Evolutionary conservation across 768 basidiomycete species (phyloP), one percentile per base, ranked within the genome.

Genomic region (Auriscalpium orientale): DNA sequence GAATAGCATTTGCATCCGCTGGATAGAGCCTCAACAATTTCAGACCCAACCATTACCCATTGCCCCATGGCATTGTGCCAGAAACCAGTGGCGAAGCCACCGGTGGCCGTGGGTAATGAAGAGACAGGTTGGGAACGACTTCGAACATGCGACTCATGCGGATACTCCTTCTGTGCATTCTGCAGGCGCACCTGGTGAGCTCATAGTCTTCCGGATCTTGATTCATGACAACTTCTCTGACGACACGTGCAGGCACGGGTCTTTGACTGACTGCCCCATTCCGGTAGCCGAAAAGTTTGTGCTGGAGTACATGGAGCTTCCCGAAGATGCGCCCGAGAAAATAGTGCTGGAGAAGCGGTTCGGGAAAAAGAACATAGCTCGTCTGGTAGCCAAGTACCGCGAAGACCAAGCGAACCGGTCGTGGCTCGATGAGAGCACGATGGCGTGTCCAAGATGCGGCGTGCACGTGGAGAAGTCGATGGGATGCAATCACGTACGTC

Each of bases 61-160:
- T 97, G 93, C 70, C 93, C 92, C 1, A 78, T 90, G 70, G 70
- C 78, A 38, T 79, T 82, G 49, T 97, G 93, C 65, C 93, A 95
- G 67, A 77, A 80, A n/a, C 81, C 88, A 16, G 87, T 95, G 8
- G 75, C 80, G 38, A 80, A 78, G 60, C 84, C 87, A 10, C 10
- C 62, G 54, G 28, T 70, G 16, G 69, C 33, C 21, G 68, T 57
- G 35, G 72, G 68, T 40, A 67, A 79, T 35, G 76, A 81, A n/a
- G 83, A 81, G 38, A 78, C 82, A 1, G 78, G 82, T 13, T 93
- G 86, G 84, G 84, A 80, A 33, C 74, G 83, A 53, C 76, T 93
- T 48, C 79, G 93, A 51, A 79, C 78, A 38, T 95, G 93, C 62
- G 70, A 79, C 4, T 68, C 70, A 35, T 95, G 93, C 66, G 73